Evolutionary conservation across 139 green algal genomes (phyloP).

Genomic region (Zygnema circumcarinatum): DNA sequence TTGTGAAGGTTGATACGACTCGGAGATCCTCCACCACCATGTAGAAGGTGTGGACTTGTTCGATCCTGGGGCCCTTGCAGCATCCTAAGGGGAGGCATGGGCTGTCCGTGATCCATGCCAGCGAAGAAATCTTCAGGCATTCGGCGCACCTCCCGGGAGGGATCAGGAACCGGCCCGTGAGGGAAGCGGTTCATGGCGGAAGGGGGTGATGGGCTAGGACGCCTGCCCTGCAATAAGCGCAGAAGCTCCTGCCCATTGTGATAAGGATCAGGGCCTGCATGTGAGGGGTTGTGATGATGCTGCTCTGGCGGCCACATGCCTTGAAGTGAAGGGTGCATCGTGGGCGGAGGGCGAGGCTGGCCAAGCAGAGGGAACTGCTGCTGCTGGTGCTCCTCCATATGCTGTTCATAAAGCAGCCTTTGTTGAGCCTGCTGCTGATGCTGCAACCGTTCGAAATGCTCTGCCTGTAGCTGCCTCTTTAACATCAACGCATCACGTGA

Average conservation of each 20-base stretch:
- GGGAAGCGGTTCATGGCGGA: not conserved
- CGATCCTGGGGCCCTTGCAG: not conserved
- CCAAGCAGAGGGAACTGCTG: no score
- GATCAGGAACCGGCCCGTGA: not conserved
- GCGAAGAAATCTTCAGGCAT: not conserved
- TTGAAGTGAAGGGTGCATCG: not conserved
- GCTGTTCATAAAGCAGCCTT: not conserved
- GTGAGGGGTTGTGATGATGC: not conserved
- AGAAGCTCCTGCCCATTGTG: not conserved
- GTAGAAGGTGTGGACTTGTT: not conserved
- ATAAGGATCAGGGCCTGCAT: not conserved
- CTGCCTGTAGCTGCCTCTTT: not conserved
- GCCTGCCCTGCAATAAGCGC: not conserved
- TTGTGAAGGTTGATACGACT: not conserved
- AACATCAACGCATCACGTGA: not conserved
- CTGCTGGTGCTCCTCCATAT: slow-evolving; percentile 4
- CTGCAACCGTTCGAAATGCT: not conserved
- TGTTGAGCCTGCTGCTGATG: slow-evolving; percentile 29
- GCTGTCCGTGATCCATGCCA: not conserved
- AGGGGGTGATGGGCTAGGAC: not conserved
- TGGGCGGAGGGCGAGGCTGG: not conserved
- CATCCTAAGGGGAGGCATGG: not conserved
- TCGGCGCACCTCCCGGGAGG: not conserved
- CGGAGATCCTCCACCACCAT: not conserved
- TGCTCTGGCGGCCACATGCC: not conserved